Evolutionary conservation across 208 protist species (phyloP).

Genomic region (Vickermania ingenoplastis): DNA sequence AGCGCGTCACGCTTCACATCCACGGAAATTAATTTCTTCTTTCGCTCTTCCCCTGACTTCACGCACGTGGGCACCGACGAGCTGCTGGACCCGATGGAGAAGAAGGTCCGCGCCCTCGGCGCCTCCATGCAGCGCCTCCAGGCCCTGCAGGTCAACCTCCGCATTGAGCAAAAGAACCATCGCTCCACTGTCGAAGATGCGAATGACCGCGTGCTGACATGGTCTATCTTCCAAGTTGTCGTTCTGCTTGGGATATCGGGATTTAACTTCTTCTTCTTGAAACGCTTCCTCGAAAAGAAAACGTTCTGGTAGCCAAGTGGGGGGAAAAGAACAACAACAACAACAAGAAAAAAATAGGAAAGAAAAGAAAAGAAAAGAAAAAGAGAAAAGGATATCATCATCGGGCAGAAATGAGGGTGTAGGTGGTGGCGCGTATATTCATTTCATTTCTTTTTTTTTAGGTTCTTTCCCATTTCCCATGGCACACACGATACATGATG

Average conservation of each 20-base stretch:
- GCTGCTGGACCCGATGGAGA: slow-evolving; percentile 68
- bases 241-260: slow-evolving; percentile 44
- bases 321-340: too few species aligned
- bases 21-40: slow-evolving; percentile 31
- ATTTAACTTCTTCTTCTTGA: slow-evolving; percentile 69
- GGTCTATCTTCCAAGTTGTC: slow-evolving; percentile 60
- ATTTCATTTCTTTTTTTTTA: too few species aligned
- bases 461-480: too few species aligned
- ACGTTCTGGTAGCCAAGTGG: slow-evolving; percentile 63
- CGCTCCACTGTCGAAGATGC: slow-evolving; percentile 50
- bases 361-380: too few species aligned
- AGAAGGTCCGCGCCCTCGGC: slow-evolving; percentile 22
- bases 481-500: too few species aligned
- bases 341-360: too few species aligned
- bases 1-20: slow-evolving; percentile 18
- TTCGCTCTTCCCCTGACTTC: slow-evolving; percentile 25
- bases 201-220: slow-evolving; percentile 50
- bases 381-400: too few species aligned
- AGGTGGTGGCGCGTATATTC: neutral
- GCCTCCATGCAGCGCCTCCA: slow-evolving; percentile 26
- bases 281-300: slow-evolving; percentile 71
- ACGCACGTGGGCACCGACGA: slow-evolving; percentile 11
- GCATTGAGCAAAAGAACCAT: slow-evolving; percentile 50
- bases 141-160: slow-evolving; percentile 37
- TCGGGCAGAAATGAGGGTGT: too few species aligned